phyloP scores from a whole-genome alignment of 2,329 filamentous ascomycete species.

The Ustulina deusta region DNA sequence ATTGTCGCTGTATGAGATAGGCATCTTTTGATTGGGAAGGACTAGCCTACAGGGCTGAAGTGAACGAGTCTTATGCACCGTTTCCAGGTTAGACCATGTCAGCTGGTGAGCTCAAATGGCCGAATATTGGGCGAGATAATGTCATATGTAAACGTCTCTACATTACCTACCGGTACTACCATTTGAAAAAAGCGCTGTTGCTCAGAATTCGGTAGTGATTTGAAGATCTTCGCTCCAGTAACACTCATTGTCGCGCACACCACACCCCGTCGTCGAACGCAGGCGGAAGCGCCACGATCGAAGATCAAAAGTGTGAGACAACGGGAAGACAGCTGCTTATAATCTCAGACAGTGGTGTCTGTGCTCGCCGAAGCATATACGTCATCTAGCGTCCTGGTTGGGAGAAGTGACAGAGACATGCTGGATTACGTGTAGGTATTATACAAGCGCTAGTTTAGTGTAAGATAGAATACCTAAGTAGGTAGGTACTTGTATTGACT shows the following conservation, averaged over 20 bases:
- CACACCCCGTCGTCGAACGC: not conserved
- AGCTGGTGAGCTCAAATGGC: not conserved
- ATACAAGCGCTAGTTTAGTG: not conserved
- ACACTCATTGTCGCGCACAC: not conserved
- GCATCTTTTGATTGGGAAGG: not conserved
- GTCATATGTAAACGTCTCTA: not conserved
- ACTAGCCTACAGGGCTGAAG: constrained; percentile 1
- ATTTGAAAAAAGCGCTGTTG: not conserved
- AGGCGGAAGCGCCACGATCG: not conserved
- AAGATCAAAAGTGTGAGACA: not conserved
- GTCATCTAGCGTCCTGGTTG: constrained; percentile 2
- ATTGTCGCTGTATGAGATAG: not conserved
- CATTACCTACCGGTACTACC: not conserved
- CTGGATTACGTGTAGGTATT: constrained; percentile 14
- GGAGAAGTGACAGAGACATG: not conserved
- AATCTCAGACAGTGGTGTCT: not conserved
- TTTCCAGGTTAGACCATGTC: constrained; percentile 10
- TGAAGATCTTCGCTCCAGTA: not conserved
- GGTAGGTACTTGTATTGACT: not conserved
- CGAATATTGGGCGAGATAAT: not conserved
- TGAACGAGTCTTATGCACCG: constrained; percentile 5
- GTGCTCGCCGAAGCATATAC: not conserved
- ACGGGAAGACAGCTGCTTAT: not conserved
- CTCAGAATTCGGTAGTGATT: not conserved
- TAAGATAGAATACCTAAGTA: not conserved